Conservation (phyloP, 345 rosid species). For the Leavenworthia alabamica region DNA sequence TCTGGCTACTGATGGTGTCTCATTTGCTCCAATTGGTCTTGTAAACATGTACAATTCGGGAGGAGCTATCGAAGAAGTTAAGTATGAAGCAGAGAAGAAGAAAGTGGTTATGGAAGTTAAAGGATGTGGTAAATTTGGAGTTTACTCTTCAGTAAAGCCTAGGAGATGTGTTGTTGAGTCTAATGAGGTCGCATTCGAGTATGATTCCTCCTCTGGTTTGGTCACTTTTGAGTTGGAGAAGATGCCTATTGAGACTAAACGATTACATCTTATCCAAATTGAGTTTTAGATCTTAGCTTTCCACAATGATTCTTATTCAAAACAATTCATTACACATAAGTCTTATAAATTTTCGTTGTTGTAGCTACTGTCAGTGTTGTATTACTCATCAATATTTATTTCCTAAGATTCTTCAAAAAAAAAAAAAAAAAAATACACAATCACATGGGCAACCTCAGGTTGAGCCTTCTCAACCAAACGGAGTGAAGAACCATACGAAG, state of each 20-base stretch:
- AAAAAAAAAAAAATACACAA: background rate
- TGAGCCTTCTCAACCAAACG: slow-evolving; percentile 48
- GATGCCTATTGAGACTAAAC: slow-evolving; percentile 13
- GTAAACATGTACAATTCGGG: slow-evolving; percentile 78
- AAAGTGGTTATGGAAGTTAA: slow-evolving; percentile 49
- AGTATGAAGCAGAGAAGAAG: slow-evolving; percentile 37
- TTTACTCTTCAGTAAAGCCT: slow-evolving; percentile 64
- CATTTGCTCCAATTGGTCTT: slow-evolving; percentile 78
- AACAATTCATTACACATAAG: slow-evolving; percentile 3
- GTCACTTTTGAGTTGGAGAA: slow-evolving; percentile 27
- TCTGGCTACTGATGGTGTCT: slow-evolving; percentile 42
- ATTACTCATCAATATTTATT: slow-evolving; percentile 6
- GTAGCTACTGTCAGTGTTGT: background rate
- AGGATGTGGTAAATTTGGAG: slow-evolving; percentile 80
- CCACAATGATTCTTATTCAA: slow-evolving; percentile 7
- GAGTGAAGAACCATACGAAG: slow-evolving; percentile 49
- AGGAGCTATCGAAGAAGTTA: slow-evolving; percentile 68
- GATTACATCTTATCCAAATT: slow-evolving; percentile 12
- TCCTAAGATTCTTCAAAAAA: background rate
- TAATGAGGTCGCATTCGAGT: slow-evolving; percentile 40
- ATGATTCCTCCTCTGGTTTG: slow-evolving; percentile 46
- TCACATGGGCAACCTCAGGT: slow-evolving; percentile 29
- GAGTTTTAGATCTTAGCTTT: slow-evolving; percentile 7
- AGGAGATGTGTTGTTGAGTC: slow-evolving; percentile 54
- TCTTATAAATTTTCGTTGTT: background rate